Evolutionary conservation across 805 yeast species (phyloP), one percentile per base, ranked within the genome.

Genomic region (Candida sithepensis): DNA sequence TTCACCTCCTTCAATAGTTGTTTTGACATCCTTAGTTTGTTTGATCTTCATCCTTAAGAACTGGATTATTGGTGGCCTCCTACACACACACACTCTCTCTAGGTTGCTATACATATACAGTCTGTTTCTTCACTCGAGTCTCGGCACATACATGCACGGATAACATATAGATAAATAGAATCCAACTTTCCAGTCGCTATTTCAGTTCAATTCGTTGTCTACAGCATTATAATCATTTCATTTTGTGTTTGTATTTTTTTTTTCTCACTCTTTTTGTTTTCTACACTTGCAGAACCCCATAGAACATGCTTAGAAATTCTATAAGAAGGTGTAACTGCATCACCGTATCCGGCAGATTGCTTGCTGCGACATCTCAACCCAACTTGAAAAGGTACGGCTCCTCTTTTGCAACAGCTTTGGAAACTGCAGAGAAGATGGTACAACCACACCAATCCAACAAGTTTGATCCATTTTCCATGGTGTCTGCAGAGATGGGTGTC

Each of bases 401-500:
- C 10, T 67, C 72, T 2, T 70, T 68, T 51, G 49, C 63, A 2
- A 68, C 88, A 1, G 94, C 92, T 2, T 71, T 87, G 42, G 81
- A 79, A 50, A 73, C 90, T 2, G 94, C 89, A 1, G 88, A 86
- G 53, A 81, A 77, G 55, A 66, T 87, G 57, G 92, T 87, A 14
- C 85, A 85, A 44, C 90, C 91, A 1, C 57, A 74, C 20, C 49
- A 72, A 34, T 54, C 67, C 40, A 69, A 75, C 51, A 70, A 84
- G 53, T 75, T 77, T 48, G 97, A 94, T 65, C 99, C 99, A 9
- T 81, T 94, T 52, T 82, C 95, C 16, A 77, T 92, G 41, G 99
- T 94, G 14, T 84, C 96, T 37, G 85, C 85, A 56, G 99, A 92
- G 61, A 92, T 92, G 99, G 82, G 90, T 20, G 82, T 81, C 32